These are phyloP conservation scores for Prunus yedoensis DNA, from an alignment of 331 rosid genomes.

Conservation along the genomic window DNA sequence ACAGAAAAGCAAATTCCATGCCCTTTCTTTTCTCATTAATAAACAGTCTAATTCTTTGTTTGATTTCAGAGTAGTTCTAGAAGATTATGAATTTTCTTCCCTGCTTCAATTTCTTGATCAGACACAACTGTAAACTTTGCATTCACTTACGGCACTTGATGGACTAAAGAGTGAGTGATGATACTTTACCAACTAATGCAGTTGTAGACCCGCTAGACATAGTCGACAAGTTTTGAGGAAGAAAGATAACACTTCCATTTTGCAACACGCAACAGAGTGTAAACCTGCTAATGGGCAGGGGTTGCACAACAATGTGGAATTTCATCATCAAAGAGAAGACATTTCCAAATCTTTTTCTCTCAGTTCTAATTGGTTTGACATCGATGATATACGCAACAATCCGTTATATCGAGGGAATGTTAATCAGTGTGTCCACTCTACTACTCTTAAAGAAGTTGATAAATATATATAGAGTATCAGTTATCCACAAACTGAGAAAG, in stretches of 20 bases:
- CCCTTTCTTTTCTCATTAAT: conserved; percentile 20
- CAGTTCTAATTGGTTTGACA: background rate
- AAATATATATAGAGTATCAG: background rate
- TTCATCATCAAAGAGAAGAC: background rate
- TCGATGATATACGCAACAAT: background rate
- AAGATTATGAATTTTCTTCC: background rate
- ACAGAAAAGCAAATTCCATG: background rate
- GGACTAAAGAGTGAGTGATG: background rate
- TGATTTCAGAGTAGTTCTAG: background rate
- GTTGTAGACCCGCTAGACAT: background rate
- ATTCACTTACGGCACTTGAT: background rate
- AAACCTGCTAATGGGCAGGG: background rate
- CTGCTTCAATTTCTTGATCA: conserved; percentile 1
- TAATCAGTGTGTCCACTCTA: background rate
- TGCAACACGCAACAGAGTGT: background rate
- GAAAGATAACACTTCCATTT: conserved; percentile 1
- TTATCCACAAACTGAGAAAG: background rate
- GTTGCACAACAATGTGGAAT: background rate
- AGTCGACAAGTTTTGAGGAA: background rate
- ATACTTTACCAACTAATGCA: background rate
- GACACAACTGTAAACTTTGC: background rate
- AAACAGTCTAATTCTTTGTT: background rate
- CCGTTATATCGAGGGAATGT: too few relatives aligned
- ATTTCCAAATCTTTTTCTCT: background rate
- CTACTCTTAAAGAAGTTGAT: background rate